Evolutionary conservation across 2,329 filamentous ascomycete species (phyloP), one percentile per base, ranked within the genome.

Genomic region (Stagonosporopsis vannaccii): DNA sequence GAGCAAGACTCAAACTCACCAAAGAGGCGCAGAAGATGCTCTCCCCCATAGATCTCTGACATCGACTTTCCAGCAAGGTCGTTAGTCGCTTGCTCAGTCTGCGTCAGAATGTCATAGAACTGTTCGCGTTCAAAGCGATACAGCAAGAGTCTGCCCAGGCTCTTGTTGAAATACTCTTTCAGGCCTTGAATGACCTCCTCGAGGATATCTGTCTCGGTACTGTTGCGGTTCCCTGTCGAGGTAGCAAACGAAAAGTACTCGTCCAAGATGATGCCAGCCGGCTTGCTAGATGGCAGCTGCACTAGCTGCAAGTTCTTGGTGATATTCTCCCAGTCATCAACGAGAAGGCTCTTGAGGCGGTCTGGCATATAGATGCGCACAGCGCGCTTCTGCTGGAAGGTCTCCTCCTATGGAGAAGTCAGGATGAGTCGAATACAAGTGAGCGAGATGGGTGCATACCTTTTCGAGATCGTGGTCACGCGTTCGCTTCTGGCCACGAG

Each of bases 291-390:
- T 0, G 95, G 95, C 15, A 99, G 82, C 1, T 91, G 88, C 28
- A 97, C 91, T 4, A 98, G 87, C 72, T 94, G 91, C 66, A 92
- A 87, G 73, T 96, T 95, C 79, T 97, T 98, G 53, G 95, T 99
- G 59, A 99, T 88, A 68, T 97, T 96, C 77, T 99, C 95, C 95
- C 95, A 99, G 75, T 99, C 95, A 73, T 99, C 95, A 20, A 99
- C 95, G 3, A 99, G 86, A 60, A 96, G 84, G 15, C 90, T 91
- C 80, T 98, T 97, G 63, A 99, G 83, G 63, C 90, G 87, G 72
- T 98, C 95, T 0, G 95, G 92, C 62, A 98, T 87, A 45, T 88
- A 84, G 37, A 99, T 85, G 67, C 92, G 91, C 69, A 99, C 89
- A 17, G 92, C 91, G 19, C 94, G 93, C 55, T 92, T 88, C 60